These are phyloP conservation scores for Candida sanyaensis DNA, from an alignment of 1,139 yeast genomes.

Conservation along the genomic window DNA sequence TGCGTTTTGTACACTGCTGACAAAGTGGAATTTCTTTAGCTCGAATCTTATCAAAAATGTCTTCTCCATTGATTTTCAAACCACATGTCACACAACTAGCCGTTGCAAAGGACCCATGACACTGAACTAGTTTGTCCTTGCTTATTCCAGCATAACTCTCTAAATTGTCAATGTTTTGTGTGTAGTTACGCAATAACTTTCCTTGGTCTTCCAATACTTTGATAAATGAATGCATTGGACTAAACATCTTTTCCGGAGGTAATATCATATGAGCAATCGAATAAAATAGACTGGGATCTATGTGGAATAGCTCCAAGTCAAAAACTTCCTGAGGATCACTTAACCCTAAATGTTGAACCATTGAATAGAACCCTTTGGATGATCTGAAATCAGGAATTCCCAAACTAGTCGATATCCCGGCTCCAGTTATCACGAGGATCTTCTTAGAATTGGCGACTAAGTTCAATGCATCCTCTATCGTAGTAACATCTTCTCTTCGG, in stretches of 20 bases:
- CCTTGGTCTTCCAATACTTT: slow-evolving; percentile 73
- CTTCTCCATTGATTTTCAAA: slow-evolving; percentile 65
- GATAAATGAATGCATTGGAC: slow-evolving; percentile 88
- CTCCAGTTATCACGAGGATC: slow-evolving; percentile 86
- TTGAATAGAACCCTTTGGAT: slow-evolving; percentile 80
- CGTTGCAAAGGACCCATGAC: slow-evolving; percentile 94
- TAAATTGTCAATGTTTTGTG: slow-evolving; percentile 92
- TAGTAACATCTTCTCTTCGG: slow-evolving; percentile 51
- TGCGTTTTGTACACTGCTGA: slow-evolving; percentile 57
- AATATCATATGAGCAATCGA: slow-evolving; percentile 85
- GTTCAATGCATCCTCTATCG: slow-evolving; percentile 60
- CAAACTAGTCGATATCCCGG: slow-evolving; percentile 90
- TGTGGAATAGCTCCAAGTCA: slow-evolving; percentile 69
- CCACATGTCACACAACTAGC: slow-evolving; percentile 88
- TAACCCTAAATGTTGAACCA: slow-evolving; percentile 68
- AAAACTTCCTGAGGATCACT: slow-evolving; percentile 95
- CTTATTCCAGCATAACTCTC: slow-evolving; percentile 83
- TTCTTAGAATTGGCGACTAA: slow-evolving; percentile 57
- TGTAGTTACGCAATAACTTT: slow-evolving; percentile 82
- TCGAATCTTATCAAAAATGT: slow-evolving; percentile 63
- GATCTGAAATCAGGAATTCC: slow-evolving; percentile 97
- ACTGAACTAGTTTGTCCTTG: slow-evolving; percentile 75
- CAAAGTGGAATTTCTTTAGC: slow-evolving; percentile 68
- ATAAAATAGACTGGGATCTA: slow-evolving; percentile 83
- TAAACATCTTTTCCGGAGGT: slow-evolving; percentile 72